Conservation (phyloP, 192 early-diverging fungal species). For the Coemansia pectinata region DNA sequence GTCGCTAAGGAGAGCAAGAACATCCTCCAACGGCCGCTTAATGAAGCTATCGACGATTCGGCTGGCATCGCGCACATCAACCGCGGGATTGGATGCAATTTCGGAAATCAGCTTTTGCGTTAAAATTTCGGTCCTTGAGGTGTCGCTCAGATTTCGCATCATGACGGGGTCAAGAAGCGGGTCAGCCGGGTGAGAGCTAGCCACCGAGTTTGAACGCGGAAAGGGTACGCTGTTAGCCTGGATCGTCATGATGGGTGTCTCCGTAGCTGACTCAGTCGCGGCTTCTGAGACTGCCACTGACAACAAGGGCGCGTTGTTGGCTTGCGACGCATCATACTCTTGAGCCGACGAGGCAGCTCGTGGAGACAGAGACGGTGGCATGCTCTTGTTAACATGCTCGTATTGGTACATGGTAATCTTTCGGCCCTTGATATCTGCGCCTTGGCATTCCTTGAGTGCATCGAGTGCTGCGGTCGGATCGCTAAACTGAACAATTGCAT, state of each 20-base stretch:
- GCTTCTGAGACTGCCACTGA: not conserved
- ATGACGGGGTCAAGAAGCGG: slow-evolving; percentile 40
- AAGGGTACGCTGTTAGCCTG: slow-evolving; percentile 18
- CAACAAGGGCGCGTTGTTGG: not conserved
- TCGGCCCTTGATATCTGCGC: slow-evolving; percentile 54
- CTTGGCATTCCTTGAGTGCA: slow-evolving; percentile 50
- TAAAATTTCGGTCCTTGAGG: slow-evolving; percentile 47
- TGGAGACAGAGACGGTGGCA: not conserved
- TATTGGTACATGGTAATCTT: slow-evolving; percentile 56
- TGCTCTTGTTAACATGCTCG: slow-evolving; percentile 50
- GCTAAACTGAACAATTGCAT: slow-evolving; percentile 55
- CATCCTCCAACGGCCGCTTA: slow-evolving; percentile 35
- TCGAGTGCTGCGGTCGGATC: slow-evolving; percentile 43
- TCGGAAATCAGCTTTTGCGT: slow-evolving; percentile 38
- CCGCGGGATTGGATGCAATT: slow-evolving; percentile 39
- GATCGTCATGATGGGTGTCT: not conserved
- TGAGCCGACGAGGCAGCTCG: not conserved
- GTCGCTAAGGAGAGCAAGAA: slow-evolving; percentile 48
- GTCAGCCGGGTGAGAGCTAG: slow-evolving; percentile 16
- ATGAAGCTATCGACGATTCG: slow-evolving; percentile 28
- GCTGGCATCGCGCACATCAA: slow-evolving; percentile 36
- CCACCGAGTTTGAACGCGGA: slow-evolving; percentile 21
- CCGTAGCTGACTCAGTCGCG: not conserved
- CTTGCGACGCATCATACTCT: not conserved
- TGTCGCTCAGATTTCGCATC: slow-evolving; percentile 35